A percentile compares a stretch with the other conserved stretches of the same genome.
phyloP scores from a whole-genome alignment of 2,329 filamentous ascomycete genomes.

The Pestalotiopsis sp. region DNA sequence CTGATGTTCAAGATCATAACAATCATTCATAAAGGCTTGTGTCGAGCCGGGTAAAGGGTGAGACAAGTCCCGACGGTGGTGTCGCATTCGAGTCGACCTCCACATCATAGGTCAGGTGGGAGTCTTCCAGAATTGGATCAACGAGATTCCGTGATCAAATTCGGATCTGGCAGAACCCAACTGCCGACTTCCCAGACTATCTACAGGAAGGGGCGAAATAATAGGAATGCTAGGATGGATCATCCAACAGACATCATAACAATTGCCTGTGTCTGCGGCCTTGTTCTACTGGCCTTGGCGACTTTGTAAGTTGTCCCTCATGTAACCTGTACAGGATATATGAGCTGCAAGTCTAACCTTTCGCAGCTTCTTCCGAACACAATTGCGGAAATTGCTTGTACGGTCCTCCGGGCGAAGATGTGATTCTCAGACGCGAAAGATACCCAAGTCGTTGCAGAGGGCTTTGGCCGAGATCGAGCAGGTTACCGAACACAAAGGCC shows the following conservation, averaged over 20 bases:
- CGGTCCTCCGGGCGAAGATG: neutral
- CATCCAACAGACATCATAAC: slow-evolving; percentile 20
- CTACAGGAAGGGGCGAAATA: neutral
- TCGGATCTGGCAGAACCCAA: neutral
- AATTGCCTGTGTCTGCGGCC: slow-evolving; percentile 14
- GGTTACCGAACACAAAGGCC: slow-evolving; percentile 21
- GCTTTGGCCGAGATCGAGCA: slow-evolving; percentile 23
- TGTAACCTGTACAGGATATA: neutral
- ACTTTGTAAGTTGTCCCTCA: slow-evolving; percentile 21
- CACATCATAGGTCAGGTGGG: neutral
- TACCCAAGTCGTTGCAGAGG: slow-evolving; percentile 21
- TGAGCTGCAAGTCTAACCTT: neutral
- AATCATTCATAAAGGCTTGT: neutral
- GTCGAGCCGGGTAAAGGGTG: neutral
- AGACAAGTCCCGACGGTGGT: neutral
- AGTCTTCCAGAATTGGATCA: neutral
- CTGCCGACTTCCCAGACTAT: neutral
- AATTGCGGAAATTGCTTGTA: neutral
- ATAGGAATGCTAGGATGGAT: slow-evolving; percentile 17
- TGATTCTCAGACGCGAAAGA: neutral
- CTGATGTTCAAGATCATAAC: neutral
- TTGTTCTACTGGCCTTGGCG: slow-evolving; percentile 16
- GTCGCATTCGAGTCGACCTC: neutral
- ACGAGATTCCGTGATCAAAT: neutral
- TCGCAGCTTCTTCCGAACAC: slow-evolving; percentile 7